Conservation (phyloP, 2,329 filamentous ascomycete species). For the Ceratocystis alfenasii region DNA sequence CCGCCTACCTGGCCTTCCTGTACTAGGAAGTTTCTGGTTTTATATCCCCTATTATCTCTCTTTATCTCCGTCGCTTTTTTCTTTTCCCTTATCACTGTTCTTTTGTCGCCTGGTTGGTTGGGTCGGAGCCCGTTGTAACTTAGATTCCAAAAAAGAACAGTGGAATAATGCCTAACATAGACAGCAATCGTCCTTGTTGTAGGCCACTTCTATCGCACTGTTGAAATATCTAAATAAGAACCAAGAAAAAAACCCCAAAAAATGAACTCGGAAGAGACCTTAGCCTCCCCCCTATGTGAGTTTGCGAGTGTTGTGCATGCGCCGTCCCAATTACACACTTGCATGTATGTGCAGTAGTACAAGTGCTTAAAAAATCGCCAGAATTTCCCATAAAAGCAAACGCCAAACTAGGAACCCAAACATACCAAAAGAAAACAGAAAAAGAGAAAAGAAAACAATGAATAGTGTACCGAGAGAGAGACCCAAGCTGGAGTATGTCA, state of each 20-base stretch:
- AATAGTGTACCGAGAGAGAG: no score
- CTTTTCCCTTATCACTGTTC: neutral
- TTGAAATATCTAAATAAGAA: slow-evolving; percentile 10
- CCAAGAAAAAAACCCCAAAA: no score
- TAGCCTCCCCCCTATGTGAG: no score
- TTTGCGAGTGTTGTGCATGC: neutral
- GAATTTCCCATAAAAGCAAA: neutral
- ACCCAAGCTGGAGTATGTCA: no score
- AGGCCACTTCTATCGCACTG: neutral
- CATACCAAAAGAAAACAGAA: neutral
- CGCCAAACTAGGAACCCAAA: slow-evolving; percentile 6
- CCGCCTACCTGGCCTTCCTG: slow-evolving; percentile 39
- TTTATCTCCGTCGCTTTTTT: neutral
- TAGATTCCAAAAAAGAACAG: slow-evolving; percentile 9
- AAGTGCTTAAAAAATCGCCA: neutral
- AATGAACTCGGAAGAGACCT: no score
- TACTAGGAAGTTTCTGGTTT: slow-evolving; percentile 29
- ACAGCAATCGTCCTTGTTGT: neutral
- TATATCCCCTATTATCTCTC: neutral
- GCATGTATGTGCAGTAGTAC: neutral
- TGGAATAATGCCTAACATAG: neutral
- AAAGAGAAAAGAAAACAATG: no score
- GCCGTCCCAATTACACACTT: slow-evolving; percentile 7
- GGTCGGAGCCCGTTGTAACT: neutral
- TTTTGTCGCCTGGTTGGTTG: slow-evolving; percentile 1